A percentile compares a stretch with the other conserved stretches of the same genome.
These are phyloP conservation scores for Favolaschia claudopus DNA, from an alignment of 768 basidiomycete genomes.

Conservation along the genomic window DNA sequence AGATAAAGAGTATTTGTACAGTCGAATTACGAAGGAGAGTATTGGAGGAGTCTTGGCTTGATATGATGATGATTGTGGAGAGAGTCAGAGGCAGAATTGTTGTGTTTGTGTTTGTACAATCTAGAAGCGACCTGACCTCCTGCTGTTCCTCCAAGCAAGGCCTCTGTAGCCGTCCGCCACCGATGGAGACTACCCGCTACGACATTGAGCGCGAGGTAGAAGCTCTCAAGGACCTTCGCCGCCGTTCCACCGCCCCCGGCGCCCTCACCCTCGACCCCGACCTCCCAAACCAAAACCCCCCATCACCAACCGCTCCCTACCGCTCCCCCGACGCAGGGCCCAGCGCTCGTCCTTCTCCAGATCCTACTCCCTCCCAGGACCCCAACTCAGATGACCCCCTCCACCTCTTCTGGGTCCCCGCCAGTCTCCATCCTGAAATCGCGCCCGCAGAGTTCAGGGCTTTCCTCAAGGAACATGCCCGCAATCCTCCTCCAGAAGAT, in stretches of 20 bases:
- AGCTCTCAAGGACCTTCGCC: conserved; percentile 80
- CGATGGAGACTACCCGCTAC: conserved; percentile 80
- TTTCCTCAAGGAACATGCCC: conserved; percentile 93
- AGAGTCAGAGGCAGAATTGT: too few species aligned
- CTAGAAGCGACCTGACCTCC: too few species aligned
- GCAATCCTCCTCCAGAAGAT: conserved; percentile 62
- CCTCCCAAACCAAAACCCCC: conserved; percentile 77
- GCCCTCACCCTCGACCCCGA: conserved; percentile 90
- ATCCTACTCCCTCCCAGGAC: conserved; percentile 36
- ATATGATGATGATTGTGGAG: too few species aligned
- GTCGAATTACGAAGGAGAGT: too few species aligned
- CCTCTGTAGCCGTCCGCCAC: neutral
- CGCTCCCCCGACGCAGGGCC: conserved; percentile 45
- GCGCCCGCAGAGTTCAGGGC: conserved; percentile 95
- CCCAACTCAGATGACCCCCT: conserved; percentile 75
- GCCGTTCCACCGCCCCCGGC: conserved; percentile 86
- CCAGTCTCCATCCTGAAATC: conserved; percentile 95
- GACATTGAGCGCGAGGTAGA: conserved; percentile 91
- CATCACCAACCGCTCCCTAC: conserved; percentile 58
- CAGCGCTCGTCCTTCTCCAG: conserved; percentile 38
- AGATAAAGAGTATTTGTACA: too few species aligned
- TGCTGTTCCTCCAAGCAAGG: too few species aligned
- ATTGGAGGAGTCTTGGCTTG: too few species aligned
- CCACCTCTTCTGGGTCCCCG: conserved; percentile 98
- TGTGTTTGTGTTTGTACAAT: too few species aligned